phyloP scores from a whole-genome alignment of 23 red algal species.

The Gracilaria gracilis region DNA sequence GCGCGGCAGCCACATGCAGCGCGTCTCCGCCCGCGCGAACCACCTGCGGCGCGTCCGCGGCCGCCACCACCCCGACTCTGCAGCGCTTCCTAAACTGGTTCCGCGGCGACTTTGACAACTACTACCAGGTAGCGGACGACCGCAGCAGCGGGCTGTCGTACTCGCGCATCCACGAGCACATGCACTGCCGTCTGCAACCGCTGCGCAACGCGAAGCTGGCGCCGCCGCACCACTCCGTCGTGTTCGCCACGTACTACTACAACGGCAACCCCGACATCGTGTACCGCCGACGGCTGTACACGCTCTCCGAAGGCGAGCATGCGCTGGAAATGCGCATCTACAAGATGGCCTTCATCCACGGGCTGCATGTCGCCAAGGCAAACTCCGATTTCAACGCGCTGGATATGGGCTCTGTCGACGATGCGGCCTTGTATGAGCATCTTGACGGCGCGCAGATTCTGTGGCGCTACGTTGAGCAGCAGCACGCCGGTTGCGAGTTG shows the following conservation, averaged over 20 bases:
- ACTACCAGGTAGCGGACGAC: constrained; percentile 66
- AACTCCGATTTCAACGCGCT: constrained; percentile 39
- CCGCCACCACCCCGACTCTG: constrained; percentile 23
- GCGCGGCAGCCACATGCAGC: too few relatives aligned
- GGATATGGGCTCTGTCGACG: constrained; percentile 29
- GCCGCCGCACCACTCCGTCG: constrained; percentile 8
- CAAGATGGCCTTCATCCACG: constrained; percentile 67
- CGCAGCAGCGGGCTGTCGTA: constrained; percentile 16
- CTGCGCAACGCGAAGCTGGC: constrained; percentile 38
- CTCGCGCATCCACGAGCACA: constrained; percentile 68
- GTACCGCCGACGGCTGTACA: constrained; percentile 67
- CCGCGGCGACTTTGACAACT: constrained; percentile 81
- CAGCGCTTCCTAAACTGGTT: constrained; percentile 67
- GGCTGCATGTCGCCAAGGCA: constrained; percentile 23
- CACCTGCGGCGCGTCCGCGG: neutral
- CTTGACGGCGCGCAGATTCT: constrained; percentile 62
- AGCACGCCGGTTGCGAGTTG: neutral
- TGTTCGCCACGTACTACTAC: constrained; percentile 78
- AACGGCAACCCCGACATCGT: constrained; percentile 76
- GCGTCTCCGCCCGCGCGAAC: neutral
- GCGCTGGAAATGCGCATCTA: constrained; percentile 71
- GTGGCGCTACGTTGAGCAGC: constrained; percentile 39
- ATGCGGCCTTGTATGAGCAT: constrained; percentile 53
- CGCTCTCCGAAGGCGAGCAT: constrained; percentile 22
- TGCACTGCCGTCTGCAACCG: constrained; percentile 64